These are phyloP conservation scores for Eucalyptus caleyi DNA, from an alignment of 345 rosid genomes.

Conservation along the genomic window DNA sequence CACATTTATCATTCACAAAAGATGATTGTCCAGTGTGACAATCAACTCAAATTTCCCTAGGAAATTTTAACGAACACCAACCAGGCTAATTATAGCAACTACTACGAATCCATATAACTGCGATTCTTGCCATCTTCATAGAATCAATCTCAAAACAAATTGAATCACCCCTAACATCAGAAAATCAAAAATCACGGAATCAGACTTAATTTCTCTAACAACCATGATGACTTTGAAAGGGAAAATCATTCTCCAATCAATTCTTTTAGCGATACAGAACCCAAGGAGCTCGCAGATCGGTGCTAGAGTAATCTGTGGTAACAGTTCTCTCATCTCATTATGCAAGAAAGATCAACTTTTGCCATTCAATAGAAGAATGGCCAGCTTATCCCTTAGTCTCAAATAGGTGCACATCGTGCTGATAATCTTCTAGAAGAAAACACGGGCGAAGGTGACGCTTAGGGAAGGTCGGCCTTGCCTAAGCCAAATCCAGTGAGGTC, in stretches of 20 bases:
- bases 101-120: background rate
- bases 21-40: background rate
- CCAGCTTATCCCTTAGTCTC: too few relatives aligned
- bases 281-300: rapidly evolving
- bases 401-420: too few relatives aligned
- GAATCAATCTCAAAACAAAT: background rate
- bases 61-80: background rate
- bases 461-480: rapidly evolving
- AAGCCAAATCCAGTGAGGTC: rapidly evolving
- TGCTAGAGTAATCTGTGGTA: too few relatives aligned
- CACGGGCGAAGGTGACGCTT: rapidly evolving
- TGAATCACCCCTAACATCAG: too few relatives aligned
- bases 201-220: too few relatives aligned
- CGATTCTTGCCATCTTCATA: background rate
- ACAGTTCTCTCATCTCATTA: too few relatives aligned
- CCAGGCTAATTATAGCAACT: background rate
- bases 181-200: too few relatives aligned
- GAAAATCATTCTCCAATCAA: too few relatives aligned
- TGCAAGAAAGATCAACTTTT: too few relatives aligned
- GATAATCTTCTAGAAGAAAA: too few relatives aligned
- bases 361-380: too few relatives aligned
- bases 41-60: background rate
- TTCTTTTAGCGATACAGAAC: rapidly evolving
- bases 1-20: background rate
- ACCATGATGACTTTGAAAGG: too few relatives aligned